Conservation (phyloP, 2,329 filamentous ascomycete genomes). For the Monilinia aucupariae region DNA sequence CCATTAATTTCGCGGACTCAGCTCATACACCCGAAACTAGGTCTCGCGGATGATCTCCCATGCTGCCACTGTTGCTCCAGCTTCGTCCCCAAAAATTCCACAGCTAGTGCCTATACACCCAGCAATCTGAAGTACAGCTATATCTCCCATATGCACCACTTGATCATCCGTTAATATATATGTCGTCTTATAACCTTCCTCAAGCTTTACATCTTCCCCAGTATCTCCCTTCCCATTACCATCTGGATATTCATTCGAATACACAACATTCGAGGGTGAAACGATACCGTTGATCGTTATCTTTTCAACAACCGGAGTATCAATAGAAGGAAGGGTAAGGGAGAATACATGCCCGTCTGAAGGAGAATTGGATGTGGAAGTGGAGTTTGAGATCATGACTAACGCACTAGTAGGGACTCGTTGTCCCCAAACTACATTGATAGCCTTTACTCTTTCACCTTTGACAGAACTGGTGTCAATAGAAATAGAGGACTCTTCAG, state of each 20-base stretch:
- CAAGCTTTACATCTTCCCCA: slow-evolving; percentile 15
- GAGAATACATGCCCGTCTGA: not conserved
- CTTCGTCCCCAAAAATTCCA: slow-evolving; percentile 28
- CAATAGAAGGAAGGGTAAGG: not conserved
- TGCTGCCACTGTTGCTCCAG: slow-evolving; percentile 47
- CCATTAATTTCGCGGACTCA: not conserved
- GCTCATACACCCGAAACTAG: not conserved
- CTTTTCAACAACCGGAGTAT: not conserved
- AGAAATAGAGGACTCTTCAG: not conserved
- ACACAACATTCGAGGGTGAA: not conserved
- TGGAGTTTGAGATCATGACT: not conserved
- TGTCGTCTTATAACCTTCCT: slow-evolving; percentile 20
- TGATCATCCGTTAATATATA: slow-evolving; percentile 15
- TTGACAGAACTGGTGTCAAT: not conserved
- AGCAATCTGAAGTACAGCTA: slow-evolving; percentile 37
- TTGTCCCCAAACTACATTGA: slow-evolving; percentile 3
- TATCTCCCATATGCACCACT: slow-evolving; percentile 23
- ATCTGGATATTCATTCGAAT: not conserved
- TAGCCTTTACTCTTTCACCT: not conserved
- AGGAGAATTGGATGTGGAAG: not conserved
- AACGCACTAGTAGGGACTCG: not conserved
- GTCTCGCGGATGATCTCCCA: slow-evolving; percentile 37
- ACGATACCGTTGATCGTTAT: not conserved
- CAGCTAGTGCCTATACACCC: slow-evolving; percentile 37
- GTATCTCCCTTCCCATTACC: not conserved